A percentile compares a stretch with the other conserved stretches of the same genome.
Conservation (phyloP, 2,329 filamentous ascomycete species). For the Colletotrichum gigasporum region DNA sequence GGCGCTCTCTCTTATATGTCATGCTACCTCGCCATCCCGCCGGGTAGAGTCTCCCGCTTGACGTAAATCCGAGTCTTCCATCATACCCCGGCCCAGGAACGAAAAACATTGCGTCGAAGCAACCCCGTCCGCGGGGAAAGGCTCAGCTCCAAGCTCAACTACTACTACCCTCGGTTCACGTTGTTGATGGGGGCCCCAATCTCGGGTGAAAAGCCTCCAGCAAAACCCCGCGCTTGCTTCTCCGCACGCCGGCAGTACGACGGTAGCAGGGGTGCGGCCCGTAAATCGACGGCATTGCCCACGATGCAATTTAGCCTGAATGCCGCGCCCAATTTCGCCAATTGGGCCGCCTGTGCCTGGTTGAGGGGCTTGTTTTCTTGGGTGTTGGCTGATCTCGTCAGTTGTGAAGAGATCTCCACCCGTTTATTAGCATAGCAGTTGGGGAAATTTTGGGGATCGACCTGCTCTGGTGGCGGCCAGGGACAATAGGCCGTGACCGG, state of each 20-base stretch:
- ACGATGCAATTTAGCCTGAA: constrained; percentile 6
- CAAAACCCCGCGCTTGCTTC: constrained; percentile 15
- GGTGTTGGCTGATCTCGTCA: not conserved
- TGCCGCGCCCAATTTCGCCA: not conserved
- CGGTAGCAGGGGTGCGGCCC: constrained; percentile 1
- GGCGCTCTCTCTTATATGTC: too few relatives aligned
- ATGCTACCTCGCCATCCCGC: too few relatives aligned
- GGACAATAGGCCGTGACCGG: too few relatives aligned
- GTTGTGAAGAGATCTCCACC: not conserved
- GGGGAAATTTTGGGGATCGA: not conserved
- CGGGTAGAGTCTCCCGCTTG: too few relatives aligned
- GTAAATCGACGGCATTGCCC: not conserved
- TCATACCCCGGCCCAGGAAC: too few relatives aligned
- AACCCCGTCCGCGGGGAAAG: too few relatives aligned
- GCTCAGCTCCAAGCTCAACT: too few relatives aligned
- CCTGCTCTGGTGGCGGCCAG: too few relatives aligned
- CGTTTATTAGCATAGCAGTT: too few relatives aligned
- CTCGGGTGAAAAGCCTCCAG: constrained; percentile 4
- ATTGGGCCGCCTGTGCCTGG: constrained; percentile 1
- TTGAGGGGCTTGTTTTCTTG: not conserved
- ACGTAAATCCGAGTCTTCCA: too few relatives aligned
- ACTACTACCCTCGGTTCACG: not conserved
- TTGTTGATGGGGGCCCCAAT: not conserved
- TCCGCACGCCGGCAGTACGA: constrained; percentile 9
- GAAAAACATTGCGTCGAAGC: too few relatives aligned